A percentile compares a stretch with the other conserved stretches of the same genome.
Conservation (phyloP, 495 filamentous ascomycete species). For the Aspergillus incahuasiensis region DNA sequence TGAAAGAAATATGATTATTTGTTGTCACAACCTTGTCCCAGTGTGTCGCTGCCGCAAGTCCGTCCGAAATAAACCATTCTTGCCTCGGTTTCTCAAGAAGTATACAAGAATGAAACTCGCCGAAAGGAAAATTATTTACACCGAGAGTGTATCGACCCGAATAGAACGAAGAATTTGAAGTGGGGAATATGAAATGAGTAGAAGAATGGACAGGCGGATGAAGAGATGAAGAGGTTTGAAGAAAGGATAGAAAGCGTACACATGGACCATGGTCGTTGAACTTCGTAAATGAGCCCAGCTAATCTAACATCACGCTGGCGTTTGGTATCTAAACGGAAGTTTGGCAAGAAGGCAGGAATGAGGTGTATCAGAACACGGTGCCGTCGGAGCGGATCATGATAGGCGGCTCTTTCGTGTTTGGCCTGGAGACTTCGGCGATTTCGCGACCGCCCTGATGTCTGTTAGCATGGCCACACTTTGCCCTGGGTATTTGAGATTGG, state of each 20-base stretch:
- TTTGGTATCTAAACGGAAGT: slow-evolving; percentile 33
- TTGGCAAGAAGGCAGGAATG: slow-evolving; percentile 9
- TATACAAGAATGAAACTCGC: background rate
- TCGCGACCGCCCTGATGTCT: slow-evolving; percentile 78
- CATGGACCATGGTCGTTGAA: slow-evolving; percentile 29
- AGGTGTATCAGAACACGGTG: slow-evolving; percentile 72
- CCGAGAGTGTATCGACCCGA: background rate
- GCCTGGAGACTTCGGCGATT: slow-evolving; percentile 89
- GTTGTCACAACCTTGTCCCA: background rate
- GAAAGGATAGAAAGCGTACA: slow-evolving; percentile 19
- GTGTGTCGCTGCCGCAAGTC: background rate
- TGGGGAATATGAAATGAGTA: background rate
- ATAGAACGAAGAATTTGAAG: slow-evolving; percentile 6
- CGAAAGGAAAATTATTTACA: slow-evolving; percentile 6
- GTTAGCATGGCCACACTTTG: slow-evolving; percentile 21
- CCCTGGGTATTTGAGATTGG: too few relatives aligned
- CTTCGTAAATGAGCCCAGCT: slow-evolving; percentile 34
- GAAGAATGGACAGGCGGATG: slow-evolving; percentile 3
- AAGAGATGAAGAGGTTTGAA: slow-evolving; percentile 1
- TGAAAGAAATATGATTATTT: background rate
- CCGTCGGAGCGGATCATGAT: slow-evolving; percentile 96
- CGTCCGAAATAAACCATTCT: background rate
- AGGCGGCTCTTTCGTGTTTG: slow-evolving; percentile 94
- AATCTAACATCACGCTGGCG: slow-evolving; percentile 16
- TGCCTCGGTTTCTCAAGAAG: background rate